phyloP scores from a whole-genome alignment of 192 early-diverging fungal species.

The Blastocladiella britannica region DNA sequence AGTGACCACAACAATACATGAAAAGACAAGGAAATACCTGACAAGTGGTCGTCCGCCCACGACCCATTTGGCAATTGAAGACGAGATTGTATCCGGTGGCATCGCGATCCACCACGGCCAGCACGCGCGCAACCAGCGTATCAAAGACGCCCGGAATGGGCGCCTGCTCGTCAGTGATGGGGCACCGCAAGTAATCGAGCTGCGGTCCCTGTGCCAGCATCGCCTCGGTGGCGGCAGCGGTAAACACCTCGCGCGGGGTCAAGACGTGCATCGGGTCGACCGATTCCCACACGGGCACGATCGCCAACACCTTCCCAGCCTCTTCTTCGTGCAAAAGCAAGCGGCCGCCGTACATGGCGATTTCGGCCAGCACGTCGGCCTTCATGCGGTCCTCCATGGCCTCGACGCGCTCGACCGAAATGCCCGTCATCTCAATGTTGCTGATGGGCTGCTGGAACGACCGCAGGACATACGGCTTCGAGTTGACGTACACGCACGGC shows the following conservation, averaged over 20 bases:
- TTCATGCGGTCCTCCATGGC: conserved; percentile 40
- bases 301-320: background rate
- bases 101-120: conserved; percentile 3
- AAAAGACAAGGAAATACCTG: conserved; percentile 32
- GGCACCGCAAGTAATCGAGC: conserved; percentile 34
- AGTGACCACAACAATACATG: too few species aligned
- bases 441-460: conserved; percentile 37
- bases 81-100: conserved; percentile 19
- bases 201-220: conserved; percentile 27
- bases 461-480: conserved; percentile 33
- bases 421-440: conserved; percentile 42
- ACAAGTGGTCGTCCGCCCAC: conserved; percentile 41
- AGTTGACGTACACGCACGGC: conserved; percentile 39
- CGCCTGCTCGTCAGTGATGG: conserved; percentile 26
- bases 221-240: conserved; percentile 19
- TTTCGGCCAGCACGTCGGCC: conserved; percentile 23
- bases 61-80: conserved; percentile 56
- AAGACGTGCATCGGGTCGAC: conserved; percentile 23
- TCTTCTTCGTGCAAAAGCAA: conserved; percentile 35
- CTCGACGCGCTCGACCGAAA: conserved; percentile 37
- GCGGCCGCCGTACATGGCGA: conserved; percentile 23
- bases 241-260: conserved; percentile 34
- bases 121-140: conserved; percentile 25
- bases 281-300: conserved; percentile 30
- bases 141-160: conserved; percentile 49